Percentiles rank a stretch among this genome's conserved stretches.
These are phyloP conservation scores for Aspergillus uvarum DNA, from an alignment of 2,329 filamentous ascomycete species.

Conservation along the genomic window DNA sequence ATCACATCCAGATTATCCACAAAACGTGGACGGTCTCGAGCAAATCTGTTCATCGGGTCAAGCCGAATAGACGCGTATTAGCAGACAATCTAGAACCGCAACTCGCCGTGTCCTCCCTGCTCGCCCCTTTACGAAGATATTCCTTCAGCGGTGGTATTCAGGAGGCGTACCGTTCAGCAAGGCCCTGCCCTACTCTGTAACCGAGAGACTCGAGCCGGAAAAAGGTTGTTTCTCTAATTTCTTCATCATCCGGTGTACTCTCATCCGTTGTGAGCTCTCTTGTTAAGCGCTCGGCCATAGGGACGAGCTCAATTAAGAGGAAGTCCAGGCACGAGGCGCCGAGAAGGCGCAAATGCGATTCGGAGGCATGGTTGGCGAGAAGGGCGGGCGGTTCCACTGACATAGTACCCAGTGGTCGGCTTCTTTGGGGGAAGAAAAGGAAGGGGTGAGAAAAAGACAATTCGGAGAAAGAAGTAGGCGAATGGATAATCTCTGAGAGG, in stretches of 20 bases:
- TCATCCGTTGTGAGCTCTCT: conserved; percentile 57
- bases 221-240: conserved; percentile 80
- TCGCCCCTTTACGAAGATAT: not conserved
- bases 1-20: conserved; percentile 92
- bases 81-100: not conserved
- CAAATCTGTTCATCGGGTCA: conserved; percentile 32
- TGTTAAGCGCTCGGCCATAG: conserved; percentile 83
- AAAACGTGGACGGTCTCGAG: conserved; percentile 74
- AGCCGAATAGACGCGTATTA: not conserved
- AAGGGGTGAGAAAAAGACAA: too few species aligned
- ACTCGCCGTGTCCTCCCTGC: not conserved
- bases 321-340: conserved; percentile 87
- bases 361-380: conserved; percentile 65
- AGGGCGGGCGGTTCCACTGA: conserved; percentile 71
- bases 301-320: conserved; percentile 93
- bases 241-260: conserved; percentile 55
- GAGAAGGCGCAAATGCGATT: conserved; percentile 74
- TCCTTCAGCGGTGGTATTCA: not conserved
- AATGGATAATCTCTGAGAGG: not conserved
- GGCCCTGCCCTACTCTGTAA: conserved; percentile 86
- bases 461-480: too few species aligned
- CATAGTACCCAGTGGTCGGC: conserved; percentile 48
- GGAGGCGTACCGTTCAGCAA: conserved; percentile 74
- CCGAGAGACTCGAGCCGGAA: conserved; percentile 80
- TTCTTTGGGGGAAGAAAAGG: too few species aligned